These are phyloP conservation scores for Pseudogymnoascus sp. DNA, from an alignment of 2,329 filamentous ascomycete species.

Conservation along the genomic window DNA sequence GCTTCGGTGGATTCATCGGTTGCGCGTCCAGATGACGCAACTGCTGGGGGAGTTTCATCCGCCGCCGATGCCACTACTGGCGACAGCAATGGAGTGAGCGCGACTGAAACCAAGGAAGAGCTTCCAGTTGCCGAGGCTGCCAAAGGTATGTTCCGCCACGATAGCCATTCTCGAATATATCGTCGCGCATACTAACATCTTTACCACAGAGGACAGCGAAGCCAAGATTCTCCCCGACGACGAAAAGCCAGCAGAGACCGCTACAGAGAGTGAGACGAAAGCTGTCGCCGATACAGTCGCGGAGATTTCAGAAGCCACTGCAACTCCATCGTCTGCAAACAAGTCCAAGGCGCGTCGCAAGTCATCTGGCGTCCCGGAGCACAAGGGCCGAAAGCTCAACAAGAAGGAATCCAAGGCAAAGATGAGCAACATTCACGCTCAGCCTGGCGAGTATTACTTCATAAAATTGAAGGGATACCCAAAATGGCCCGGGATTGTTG, in stretches of 20 bases:
- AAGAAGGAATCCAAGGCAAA: constrained; percentile 76
- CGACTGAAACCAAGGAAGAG: constrained; percentile 3
- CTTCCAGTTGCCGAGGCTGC: not conserved
- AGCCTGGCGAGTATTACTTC: constrained; percentile 87
- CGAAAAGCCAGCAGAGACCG: constrained; percentile 26
- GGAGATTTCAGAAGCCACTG: constrained; percentile 30
- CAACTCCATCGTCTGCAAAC: constrained; percentile 38
- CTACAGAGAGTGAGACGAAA: constrained; percentile 32
- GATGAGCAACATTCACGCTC: constrained; percentile 67
- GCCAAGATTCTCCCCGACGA: constrained; percentile 16
- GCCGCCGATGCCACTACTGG: not conserved
- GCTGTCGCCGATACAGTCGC: constrained; percentile 28
- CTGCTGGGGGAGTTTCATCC: not conserved
- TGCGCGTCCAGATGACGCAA: constrained; percentile 6
- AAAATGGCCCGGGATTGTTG: constrained; percentile 89
- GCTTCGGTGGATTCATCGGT: constrained; percentile 9
- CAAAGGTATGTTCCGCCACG: constrained; percentile 1
- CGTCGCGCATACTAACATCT: not conserved
- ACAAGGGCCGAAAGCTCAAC: constrained; percentile 73
- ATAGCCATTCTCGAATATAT: not conserved
- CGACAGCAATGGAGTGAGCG: constrained; percentile 6
- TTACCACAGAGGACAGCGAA: constrained; percentile 18
- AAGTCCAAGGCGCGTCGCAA: constrained; percentile 60
- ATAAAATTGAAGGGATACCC: constrained; percentile 93
- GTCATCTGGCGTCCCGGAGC: constrained; percentile 58